Evolutionary conservation across 192 early-diverging fungal genomes (phyloP).

Genomic region (Helicostylum pulchrum): DNA sequence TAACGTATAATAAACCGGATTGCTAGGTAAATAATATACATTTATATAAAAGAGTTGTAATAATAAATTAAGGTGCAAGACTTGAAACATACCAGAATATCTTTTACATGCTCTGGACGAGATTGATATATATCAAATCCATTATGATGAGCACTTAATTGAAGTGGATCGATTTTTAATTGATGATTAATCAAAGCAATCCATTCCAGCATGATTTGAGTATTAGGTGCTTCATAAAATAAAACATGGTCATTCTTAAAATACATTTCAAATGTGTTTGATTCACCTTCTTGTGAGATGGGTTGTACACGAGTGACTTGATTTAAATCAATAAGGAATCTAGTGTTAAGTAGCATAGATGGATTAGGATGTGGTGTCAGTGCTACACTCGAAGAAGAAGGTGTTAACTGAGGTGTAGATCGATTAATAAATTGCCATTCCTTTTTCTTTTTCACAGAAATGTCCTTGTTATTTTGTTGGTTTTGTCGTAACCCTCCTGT

Average conservation of each 20-base stretch:
- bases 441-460: no score
- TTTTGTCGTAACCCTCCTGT: no score
- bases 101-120: background rate
- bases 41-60: background rate
- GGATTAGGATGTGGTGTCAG: no score
- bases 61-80: background rate
- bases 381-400: no score
- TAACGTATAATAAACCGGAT: constrained; percentile 5
- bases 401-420: no score
- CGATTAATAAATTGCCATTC: no score
- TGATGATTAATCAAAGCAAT: background rate
- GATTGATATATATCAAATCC: background rate
- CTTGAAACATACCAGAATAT: background rate
- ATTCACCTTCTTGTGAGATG: background rate
- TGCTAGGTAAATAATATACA: background rate
- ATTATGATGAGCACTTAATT: background rate
- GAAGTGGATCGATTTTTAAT: no score
- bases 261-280: background rate
- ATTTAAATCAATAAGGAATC: no score
- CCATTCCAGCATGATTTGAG: background rate
- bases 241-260: background rate
- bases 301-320: no score
- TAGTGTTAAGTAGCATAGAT: no score
- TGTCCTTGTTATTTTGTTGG: no score
- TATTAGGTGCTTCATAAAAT: background rate